Conservation (phyloP, 306 rosid genomes). For the Rosa chinensis region DNA sequence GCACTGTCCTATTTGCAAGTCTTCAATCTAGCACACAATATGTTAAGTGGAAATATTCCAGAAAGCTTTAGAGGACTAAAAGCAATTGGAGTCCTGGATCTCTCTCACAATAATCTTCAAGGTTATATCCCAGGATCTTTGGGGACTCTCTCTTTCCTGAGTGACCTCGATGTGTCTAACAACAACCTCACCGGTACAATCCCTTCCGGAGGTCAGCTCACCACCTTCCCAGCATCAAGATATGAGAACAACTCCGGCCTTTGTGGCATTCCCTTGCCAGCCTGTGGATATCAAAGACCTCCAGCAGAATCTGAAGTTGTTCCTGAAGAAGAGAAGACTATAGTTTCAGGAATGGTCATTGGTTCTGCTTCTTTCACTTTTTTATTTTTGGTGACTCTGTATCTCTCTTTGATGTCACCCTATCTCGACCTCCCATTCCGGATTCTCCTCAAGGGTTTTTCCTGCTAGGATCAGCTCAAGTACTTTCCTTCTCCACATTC, state of each 20-base stretch:
- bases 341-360: conserved; percentile 33
- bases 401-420: not conserved
- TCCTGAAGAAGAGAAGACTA: conserved; percentile 8
- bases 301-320: not conserved
- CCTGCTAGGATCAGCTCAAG: not conserved
- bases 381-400: not conserved
- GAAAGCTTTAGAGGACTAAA: conserved; percentile 59
- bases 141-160: conserved; percentile 63
- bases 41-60: conserved; percentile 56
- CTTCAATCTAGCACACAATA: conserved; percentile 71
- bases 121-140: conserved; percentile 63
- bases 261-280: conserved; percentile 55
- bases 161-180: conserved; percentile 71
- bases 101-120: conserved; percentile 62
- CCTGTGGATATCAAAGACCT: conserved; percentile 36
- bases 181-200: conserved; percentile 56
- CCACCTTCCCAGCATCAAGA: conserved; percentile 59
- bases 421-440: not conserved
- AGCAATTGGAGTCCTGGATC: conserved; percentile 63
- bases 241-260: conserved; percentile 64
- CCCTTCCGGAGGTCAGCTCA: conserved; percentile 74
- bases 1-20: conserved; percentile 55
- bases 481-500: not conserved
- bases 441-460: not conserved
- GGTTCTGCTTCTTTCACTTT: conserved; percentile 41